These are phyloP conservation scores for Hortaea sp. DNA, from an alignment of 2,329 filamentous ascomycete species.

Conservation along the genomic window DNA sequence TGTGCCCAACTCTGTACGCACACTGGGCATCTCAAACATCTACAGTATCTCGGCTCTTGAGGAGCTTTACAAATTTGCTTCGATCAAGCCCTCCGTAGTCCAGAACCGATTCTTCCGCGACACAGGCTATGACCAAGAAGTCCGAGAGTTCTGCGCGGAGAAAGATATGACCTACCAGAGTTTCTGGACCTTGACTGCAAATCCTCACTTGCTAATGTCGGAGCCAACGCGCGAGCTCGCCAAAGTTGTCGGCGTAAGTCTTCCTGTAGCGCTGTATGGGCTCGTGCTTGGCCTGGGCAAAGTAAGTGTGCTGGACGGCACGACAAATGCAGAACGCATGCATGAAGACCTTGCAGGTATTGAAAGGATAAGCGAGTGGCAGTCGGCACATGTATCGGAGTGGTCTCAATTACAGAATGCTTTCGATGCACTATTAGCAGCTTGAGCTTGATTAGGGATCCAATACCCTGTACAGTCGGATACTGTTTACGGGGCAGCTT, in stretches of 20 bases:
- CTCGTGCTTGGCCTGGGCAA: slow-evolving; percentile 45
- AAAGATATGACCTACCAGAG: slow-evolving; percentile 47
- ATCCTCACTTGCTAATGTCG: slow-evolving; percentile 41
- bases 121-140: slow-evolving; percentile 48
- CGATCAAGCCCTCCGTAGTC: slow-evolving; percentile 51
- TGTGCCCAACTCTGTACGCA: slow-evolving; percentile 53
- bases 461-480: no score
- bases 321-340: slow-evolving; percentile 44
- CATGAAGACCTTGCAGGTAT: slow-evolving; percentile 1
- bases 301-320: slow-evolving; percentile 46
- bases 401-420: no score
- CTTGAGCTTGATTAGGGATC: no score
- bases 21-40: slow-evolving; percentile 69
- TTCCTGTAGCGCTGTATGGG: slow-evolving; percentile 43
- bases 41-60: slow-evolving; percentile 44
- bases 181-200: slow-evolving; percentile 54
- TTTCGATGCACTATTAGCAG: no score
- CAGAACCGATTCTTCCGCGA: slow-evolving; percentile 64
- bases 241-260: slow-evolving; percentile 29
- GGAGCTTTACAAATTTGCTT: slow-evolving; percentile 38
- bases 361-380: neutral
- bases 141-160: slow-evolving; percentile 48
- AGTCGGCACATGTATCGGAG: neutral
- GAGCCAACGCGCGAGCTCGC: slow-evolving; percentile 43
- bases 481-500: no score